Conservation (phyloP, 208 protist genomes). For the Leishmania arabica region DNA sequence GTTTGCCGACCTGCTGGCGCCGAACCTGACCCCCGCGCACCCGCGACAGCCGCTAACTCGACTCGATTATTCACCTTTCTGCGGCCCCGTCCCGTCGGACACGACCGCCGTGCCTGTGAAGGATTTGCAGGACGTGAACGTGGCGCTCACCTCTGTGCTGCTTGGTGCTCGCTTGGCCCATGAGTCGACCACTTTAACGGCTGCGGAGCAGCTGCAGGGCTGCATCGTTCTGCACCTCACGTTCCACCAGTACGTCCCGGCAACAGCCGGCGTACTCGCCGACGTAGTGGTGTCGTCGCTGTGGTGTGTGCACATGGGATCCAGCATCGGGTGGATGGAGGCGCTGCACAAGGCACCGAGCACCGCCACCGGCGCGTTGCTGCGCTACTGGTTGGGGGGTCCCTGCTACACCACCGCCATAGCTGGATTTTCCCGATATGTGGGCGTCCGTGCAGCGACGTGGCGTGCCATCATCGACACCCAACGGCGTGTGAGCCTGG, state of each 20-base stretch:
- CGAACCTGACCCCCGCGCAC: neutral
- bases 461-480: slow-evolving; percentile 14
- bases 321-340: slow-evolving; percentile 14
- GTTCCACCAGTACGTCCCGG: slow-evolving; percentile 36
- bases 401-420: no score
- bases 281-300: slow-evolving; percentile 44
- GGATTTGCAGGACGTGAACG: no score
- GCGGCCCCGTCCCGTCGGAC: slow-evolving; percentile 31
- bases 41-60: slow-evolving; percentile 15
- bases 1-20: slow-evolving; percentile 36
- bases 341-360: slow-evolving; percentile 10
- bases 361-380: no score
- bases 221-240: slow-evolving; percentile 30
- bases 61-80: slow-evolving; percentile 47
- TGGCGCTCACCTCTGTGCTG: no score
- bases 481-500: slow-evolving; percentile 12
- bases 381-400: no score
- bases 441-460: slow-evolving; percentile 14
- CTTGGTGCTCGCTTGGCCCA: no score
- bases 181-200: no score
- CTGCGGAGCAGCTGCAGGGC: no score
- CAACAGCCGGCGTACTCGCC: neutral
- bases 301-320: slow-evolving; percentile 41
- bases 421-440: slow-evolving; percentile 25
- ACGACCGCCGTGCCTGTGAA: slow-evolving; percentile 23